Evolutionary conservation across 2,329 filamentous ascomycete species (phyloP).

Genomic region (Cryphonectria nitschkei): DNA sequence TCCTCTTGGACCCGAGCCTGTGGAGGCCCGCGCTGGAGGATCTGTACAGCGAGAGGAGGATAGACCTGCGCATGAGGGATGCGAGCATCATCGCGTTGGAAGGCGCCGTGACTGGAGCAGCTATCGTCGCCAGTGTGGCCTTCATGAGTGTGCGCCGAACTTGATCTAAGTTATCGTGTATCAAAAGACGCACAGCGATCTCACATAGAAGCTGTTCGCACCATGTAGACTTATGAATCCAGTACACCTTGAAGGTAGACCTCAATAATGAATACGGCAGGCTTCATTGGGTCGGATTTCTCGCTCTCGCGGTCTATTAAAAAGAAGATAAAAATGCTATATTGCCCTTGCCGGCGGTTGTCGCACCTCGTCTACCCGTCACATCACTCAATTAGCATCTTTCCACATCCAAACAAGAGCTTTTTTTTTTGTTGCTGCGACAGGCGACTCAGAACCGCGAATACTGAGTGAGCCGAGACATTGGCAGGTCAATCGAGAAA

Average conservation of each 20-base stretch:
- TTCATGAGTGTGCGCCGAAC: constrained; percentile 50
- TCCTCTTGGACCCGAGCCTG: constrained; percentile 44
- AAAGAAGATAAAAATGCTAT: constrained; percentile 13
- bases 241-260: background rate
- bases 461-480: background rate
- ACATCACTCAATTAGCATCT: constrained; percentile 23
- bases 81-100: constrained; percentile 71
- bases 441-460: constrained; percentile 5
- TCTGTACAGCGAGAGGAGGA: constrained; percentile 66
- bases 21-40: constrained; percentile 59
- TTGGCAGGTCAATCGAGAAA: background rate
- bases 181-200: constrained; percentile 6
- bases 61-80: constrained; percentile 70
- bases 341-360: constrained; percentile 15
- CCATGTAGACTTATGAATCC: constrained; percentile 12
- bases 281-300: background rate
- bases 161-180: constrained; percentile 31
- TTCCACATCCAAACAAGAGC: constrained; percentile 25
- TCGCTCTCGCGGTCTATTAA: constrained; percentile 29
- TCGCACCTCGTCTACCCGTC: constrained; percentile 22
- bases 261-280: background rate
- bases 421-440: background rate
- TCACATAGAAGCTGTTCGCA: background rate
- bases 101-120: constrained; percentile 68
- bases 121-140: constrained; percentile 58